Base-by-base conservation (phyloP, 257 asterid species). In the Salvia hispanica region DNA sequence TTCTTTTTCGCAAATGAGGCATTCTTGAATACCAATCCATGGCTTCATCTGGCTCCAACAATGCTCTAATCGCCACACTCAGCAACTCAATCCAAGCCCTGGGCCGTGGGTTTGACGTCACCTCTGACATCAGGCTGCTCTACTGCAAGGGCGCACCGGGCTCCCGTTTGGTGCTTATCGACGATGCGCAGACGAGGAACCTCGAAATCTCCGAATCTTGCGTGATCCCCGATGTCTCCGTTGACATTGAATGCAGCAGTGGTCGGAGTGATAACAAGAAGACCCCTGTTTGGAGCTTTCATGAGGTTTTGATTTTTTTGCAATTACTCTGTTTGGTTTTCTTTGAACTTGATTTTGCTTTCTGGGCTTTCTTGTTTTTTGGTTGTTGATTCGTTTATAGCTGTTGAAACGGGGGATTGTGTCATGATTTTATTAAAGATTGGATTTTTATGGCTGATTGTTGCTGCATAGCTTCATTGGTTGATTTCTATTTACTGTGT, bases 61-160 rank as follows among this genome's bases (percentile, higher is more conserved):
- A 83, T 77, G 85, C 96, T 42, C 72, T 94, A 79, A 63, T 82
- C 44, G 76, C 96, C 44, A 91, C 99, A 56, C 83, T 91, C 70
- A 66, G 81, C 82, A 94, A 87, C 85, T 94, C 99, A 47, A 86
- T 94, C 68, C 98, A 91, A 82, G 96, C 99, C 15, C 82, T 94
- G 54, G 99, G 99, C 11, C 90, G 99, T 58, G 99, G 99, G 0
- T 94, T 94, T 70, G 99, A 94, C 71, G 99, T 94, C 66, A 88
- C 99, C 21, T 94, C 99, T 31, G 99, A 94, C 80, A 94, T 91
- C 66, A 87, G 99, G 85, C 83, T 94, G 46, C 76, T 94, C 50
- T 94, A 94, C 70, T 94, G 99, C 62, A 94, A 94, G 76, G 99
- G 99, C 45, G 83, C 91, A 0, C 89, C 96, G 11, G 92, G 95